Conservation (phyloP, 805 yeast species). For the Saccharomycopsis sp. region DNA sequence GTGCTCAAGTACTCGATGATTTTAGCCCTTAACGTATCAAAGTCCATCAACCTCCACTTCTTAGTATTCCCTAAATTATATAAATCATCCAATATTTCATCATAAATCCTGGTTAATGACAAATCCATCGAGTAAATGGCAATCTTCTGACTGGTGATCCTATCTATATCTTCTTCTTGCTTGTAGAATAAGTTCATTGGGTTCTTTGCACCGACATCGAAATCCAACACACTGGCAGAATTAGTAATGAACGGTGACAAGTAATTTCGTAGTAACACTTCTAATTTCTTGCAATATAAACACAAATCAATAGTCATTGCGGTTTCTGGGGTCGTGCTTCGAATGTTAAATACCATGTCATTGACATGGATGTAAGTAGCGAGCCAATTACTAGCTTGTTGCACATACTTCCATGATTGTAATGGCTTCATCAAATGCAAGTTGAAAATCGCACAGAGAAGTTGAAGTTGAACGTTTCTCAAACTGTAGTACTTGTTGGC, state of each 20-base stretch:
- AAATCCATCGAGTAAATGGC: not conserved
- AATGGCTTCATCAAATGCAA: conserved; percentile 10
- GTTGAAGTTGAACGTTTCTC: conserved; percentile 8
- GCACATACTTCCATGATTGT: conserved; percentile 9
- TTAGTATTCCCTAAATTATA: not conserved
- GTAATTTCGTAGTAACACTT: not conserved
- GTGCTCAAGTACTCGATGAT: not conserved
- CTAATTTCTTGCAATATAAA: conserved; percentile 5
- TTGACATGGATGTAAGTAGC: conserved; percentile 4
- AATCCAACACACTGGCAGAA: conserved; percentile 3
- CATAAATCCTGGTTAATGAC: not conserved
- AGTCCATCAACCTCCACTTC: not conserved
- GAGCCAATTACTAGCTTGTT: conserved; percentile 5
- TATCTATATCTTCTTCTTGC: not conserved
- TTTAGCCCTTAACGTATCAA: not conserved
- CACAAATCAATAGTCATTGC: not conserved
- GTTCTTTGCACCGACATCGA: not conserved
- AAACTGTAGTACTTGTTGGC: not conserved
- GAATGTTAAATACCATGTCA: not conserved
- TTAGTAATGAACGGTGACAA: conserved; percentile 4
- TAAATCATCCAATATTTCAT: not conserved
- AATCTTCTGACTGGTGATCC: not conserved
- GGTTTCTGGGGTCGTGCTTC: not conserved
- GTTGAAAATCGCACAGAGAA: conserved; percentile 1
- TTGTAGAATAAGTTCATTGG: not conserved